phyloP scores from a whole-genome alignment of 495 filamentous ascomycete species.

The Astrothelium subdiscretum region DNA sequence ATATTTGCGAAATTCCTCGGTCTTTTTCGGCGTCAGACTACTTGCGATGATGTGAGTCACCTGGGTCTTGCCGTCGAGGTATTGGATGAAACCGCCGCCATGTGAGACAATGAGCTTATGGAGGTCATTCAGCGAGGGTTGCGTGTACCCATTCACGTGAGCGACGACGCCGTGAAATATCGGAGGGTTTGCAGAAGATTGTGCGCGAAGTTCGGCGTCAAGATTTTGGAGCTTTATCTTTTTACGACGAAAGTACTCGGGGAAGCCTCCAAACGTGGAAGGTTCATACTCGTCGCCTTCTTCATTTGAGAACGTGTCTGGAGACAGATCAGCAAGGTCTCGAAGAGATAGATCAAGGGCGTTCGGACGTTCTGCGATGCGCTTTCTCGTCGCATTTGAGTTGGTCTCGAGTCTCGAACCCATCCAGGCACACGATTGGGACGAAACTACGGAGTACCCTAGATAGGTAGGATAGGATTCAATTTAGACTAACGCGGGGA shows the following conservation, averaged over 20 bases:
- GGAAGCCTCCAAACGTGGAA: constrained; percentile 77
- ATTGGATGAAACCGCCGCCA: constrained; percentile 88
- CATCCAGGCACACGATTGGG: constrained; percentile 52
- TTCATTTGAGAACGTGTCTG: constrained; percentile 54
- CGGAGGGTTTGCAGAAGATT: constrained; percentile 54
- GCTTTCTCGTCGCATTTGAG: constrained; percentile 66
- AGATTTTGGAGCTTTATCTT: constrained; percentile 93
- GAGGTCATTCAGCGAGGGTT: constrained; percentile 78
- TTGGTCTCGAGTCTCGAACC: constrained; percentile 66
- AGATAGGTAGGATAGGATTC: no score
- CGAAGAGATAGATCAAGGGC: constrained; percentile 8
- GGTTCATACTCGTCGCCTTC: constrained; percentile 82
- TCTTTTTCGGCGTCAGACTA: constrained; percentile 81
- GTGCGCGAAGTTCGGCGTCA: constrained; percentile 65
- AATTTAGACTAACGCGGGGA: no score
- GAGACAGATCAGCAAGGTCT: not conserved
- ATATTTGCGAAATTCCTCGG: constrained; percentile 71
- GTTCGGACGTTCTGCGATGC: constrained; percentile 57
- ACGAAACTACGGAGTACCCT: no score
- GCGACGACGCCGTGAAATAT: constrained; percentile 86
- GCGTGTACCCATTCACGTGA: constrained; percentile 87
- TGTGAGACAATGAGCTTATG: constrained; percentile 76
- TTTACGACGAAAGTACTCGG: constrained; percentile 85
- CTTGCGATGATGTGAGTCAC: constrained; percentile 94
- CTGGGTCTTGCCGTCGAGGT: constrained; percentile 84